Evolutionary conservation across 2,329 filamentous ascomycete species (phyloP).

Genomic region (Pyricularia grisea): DNA sequence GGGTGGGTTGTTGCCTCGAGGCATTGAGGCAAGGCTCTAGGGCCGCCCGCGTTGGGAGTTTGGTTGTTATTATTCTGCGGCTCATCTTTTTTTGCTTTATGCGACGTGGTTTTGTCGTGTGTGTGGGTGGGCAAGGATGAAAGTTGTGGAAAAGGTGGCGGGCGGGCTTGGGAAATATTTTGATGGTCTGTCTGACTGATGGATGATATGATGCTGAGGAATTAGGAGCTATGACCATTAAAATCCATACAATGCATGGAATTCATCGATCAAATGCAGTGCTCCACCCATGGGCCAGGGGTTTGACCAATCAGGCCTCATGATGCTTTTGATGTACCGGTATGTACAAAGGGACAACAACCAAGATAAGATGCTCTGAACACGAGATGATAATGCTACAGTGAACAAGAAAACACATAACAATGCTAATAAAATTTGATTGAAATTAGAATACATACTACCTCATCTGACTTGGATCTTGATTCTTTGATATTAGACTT

Average conservation of each 20-base stretch:
- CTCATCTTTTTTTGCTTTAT: slow-evolving; percentile 1
- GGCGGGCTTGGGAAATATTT: background rate
- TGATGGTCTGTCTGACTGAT: background rate
- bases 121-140: background rate
- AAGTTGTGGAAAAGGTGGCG: background rate
- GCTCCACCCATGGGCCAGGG: background rate
- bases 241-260: background rate
- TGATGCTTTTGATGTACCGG: background rate
- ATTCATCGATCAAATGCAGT: background rate
- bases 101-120: background rate
- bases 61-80: background rate
- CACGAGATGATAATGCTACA: background rate
- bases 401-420: background rate
- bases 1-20: background rate
- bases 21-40: background rate
- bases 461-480: background rate
- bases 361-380: background rate
- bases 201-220: background rate
- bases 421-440: background rate
- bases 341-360: background rate
- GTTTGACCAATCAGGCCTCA: background rate
- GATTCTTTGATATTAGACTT: background rate
- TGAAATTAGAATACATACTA: no score
- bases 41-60: background rate
- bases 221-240: background rate